phyloP scores from a whole-genome alignment of 495 filamentous ascomycete genomes.

The Xanthoparmelia taractica region DNA sequence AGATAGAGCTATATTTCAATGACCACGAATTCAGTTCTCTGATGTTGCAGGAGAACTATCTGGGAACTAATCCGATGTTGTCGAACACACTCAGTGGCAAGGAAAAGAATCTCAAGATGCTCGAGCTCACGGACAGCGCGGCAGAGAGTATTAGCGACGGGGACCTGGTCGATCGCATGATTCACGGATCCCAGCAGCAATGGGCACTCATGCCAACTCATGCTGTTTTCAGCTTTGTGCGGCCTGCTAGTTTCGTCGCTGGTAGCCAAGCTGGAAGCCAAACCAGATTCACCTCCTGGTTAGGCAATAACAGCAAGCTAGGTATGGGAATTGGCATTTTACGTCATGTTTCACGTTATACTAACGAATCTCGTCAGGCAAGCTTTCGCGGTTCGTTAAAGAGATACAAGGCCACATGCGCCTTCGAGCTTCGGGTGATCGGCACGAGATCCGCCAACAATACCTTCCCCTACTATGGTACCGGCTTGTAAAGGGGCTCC shows the following conservation, averaged over 20 bases:
- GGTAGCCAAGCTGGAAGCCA: conserved; percentile 56
- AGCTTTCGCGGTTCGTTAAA: conserved; percentile 76
- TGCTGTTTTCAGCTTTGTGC: conserved; percentile 92
- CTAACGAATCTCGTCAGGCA: conserved; percentile 41
- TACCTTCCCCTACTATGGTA: conserved; percentile 90
- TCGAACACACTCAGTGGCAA: conserved; percentile 50
- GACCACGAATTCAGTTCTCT: conserved; percentile 94
- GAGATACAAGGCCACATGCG: conserved; percentile 98
- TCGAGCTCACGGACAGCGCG: conserved; percentile 79
- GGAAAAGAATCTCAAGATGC: conserved; percentile 64
- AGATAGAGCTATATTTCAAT: conserved; percentile 98
- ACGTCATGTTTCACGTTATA: conserved; percentile 16
- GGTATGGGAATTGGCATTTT: conserved; percentile 35
- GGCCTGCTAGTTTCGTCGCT: conserved; percentile 81
- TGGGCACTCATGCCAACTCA: conserved; percentile 98
- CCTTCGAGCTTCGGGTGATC: conserved; percentile 81
- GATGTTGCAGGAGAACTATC: conserved; percentile 98
- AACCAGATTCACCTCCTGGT: conserved; percentile 73
- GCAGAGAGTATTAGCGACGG: conserved; percentile 95
- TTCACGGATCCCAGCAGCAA: conserved; percentile 94
- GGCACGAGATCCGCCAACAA: conserved; percentile 87
- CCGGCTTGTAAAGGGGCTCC: conserved; percentile 61
- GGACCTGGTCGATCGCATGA: conserved; percentile 94
- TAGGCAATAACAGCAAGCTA: conserved; percentile 89
- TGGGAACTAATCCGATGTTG: conserved; percentile 66